phyloP scores from a whole-genome alignment of 2,329 filamentous ascomycete genomes.

The Epichloe festucae region DNA sequence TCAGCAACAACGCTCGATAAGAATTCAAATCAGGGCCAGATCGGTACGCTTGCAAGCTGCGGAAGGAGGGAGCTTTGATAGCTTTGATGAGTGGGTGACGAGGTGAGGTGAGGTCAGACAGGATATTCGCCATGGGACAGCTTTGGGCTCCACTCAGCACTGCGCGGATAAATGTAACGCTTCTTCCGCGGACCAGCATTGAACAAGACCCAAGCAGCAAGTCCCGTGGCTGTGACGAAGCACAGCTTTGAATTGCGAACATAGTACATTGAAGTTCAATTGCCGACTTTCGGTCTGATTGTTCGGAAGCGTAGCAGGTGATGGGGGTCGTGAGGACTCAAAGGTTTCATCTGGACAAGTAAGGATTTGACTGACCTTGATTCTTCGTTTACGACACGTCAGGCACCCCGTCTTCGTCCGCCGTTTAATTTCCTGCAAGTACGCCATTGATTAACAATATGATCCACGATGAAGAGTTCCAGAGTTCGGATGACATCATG shows the following conservation, averaged over 20 bases:
- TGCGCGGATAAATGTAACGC: constrained; percentile 2
- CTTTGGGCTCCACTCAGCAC: constrained; percentile 1
- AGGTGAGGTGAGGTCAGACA: neutral
- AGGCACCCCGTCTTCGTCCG: constrained; percentile 51
- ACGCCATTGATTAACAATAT: constrained; percentile 3
- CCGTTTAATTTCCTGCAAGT: constrained; percentile 46
- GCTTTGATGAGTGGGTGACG: neutral
- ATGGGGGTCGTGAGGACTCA: too few relatives aligned
- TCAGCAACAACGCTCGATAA: constrained; percentile 6
- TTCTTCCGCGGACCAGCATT: neutral
- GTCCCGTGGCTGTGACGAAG: too few relatives aligned
- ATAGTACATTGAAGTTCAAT: too few relatives aligned
- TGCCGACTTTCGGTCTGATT: too few relatives aligned
- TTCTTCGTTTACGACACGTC: constrained; percentile 47
- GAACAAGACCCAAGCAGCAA: too few relatives aligned
- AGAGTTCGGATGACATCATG: neutral
- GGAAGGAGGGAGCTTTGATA: neutral
- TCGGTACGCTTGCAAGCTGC: neutral
- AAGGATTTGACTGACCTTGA: constrained; percentile 37
- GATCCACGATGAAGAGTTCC: neutral
- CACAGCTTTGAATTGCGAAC: too few relatives aligned
- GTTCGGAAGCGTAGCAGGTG: too few relatives aligned
- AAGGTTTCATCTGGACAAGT: constrained; percentile 7
- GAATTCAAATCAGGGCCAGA: neutral
- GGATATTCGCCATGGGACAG: neutral